Evolutionary conservation across 768 basidiomycete genomes (phyloP).

Genomic region (Coprinellus micaceus): DNA sequence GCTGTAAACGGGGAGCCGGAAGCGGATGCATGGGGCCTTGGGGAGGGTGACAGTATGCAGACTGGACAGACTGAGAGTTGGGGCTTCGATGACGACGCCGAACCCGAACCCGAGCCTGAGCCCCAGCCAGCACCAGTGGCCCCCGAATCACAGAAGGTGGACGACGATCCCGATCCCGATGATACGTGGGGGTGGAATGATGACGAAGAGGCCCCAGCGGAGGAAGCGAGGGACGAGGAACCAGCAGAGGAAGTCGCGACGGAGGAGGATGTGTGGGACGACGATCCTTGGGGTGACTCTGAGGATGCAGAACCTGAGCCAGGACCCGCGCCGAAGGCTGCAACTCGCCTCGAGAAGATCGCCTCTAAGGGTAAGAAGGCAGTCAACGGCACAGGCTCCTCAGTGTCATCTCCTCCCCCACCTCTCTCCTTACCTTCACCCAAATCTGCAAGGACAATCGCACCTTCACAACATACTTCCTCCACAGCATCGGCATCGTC

Average conservation of each 20-base stretch:
- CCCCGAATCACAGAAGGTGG: background rate
- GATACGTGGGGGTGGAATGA: constrained; percentile 82
- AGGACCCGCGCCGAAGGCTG: constrained; percentile 33
- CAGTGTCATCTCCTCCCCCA: constrained; percentile 20
- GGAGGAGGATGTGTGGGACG: constrained; percentile 56
- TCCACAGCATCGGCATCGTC: background rate
- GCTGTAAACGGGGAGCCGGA: constrained; percentile 20
- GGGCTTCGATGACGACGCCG: constrained; percentile 47
- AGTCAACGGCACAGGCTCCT: constrained; percentile 28
- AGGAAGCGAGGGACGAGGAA: background rate
- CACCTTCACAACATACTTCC: constrained; percentile 3
- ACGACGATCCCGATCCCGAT: constrained; percentile 39
- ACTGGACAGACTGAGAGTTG: constrained; percentile 34
- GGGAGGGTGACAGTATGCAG: constrained; percentile 17
- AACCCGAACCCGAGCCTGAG: constrained; percentile 8
- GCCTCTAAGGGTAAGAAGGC: constrained; percentile 52
- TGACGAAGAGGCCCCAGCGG: constrained; percentile 29
- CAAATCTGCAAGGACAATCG: constrained; percentile 15
- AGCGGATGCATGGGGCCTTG: constrained; percentile 33
- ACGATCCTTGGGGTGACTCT: constrained; percentile 66
- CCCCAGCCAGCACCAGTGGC: background rate
- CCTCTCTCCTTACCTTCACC: background rate
- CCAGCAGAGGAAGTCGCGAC: constrained; percentile 25
- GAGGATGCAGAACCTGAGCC: constrained; percentile 19
- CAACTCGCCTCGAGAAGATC: constrained; percentile 56